Base-by-base conservation (phyloP, 1,284 basidiomycete species). In the Peniophora sp. region DNA sequence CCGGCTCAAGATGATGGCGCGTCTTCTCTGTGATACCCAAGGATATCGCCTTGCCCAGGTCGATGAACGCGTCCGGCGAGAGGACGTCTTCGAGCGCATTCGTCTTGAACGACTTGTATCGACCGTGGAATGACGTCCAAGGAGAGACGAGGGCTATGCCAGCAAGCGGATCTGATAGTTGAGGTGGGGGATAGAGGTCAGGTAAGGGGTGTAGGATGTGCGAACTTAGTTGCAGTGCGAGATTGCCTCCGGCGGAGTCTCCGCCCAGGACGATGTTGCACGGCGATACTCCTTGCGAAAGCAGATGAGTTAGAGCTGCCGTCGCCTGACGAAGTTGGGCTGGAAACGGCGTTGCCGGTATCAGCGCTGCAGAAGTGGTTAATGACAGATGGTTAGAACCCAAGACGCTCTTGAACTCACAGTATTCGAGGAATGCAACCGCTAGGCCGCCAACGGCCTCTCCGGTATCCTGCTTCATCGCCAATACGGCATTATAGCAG, bases 241-340 rank as follows among this genome's bases (percentile, higher is more conserved):
- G 57, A 51, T 68, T 69, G 11, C 53, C 69, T 1, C 69, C 69
- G 0, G 68, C 68, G 3, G 69, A 70, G 50, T 70, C 69, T 6
- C 68, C 68, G 1, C 52, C 44, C 32, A 64, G 23, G 23, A 62
- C 37, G 12, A 64, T 55, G 27, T 61, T 55, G 3, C 58, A 37
- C 0, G 60, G 52, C 1, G 53, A 22, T 14, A 58, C 57, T 14
- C 58, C 58, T 14, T 50, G 39, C 1, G 51, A 37, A 15, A 60
- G 18, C 35, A 64, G 48, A 42, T 55, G 48, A 2, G 37, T 41
- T 3, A 62, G 18, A 12, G 53, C 60, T 0, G 27, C 36, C 8
- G 49, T 55, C 0, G 60, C 55, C 51, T 63, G 58, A 15, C 48
- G 44, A 3, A 62, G 49, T 23, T 57, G 61, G 1, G 51, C 58